A percentile compares a stretch with the other conserved stretches of the same genome.
Evolutionary conservation across 2,329 filamentous ascomycete genomes (phyloP).

Genomic region (Emergomyces orientalis): DNA sequence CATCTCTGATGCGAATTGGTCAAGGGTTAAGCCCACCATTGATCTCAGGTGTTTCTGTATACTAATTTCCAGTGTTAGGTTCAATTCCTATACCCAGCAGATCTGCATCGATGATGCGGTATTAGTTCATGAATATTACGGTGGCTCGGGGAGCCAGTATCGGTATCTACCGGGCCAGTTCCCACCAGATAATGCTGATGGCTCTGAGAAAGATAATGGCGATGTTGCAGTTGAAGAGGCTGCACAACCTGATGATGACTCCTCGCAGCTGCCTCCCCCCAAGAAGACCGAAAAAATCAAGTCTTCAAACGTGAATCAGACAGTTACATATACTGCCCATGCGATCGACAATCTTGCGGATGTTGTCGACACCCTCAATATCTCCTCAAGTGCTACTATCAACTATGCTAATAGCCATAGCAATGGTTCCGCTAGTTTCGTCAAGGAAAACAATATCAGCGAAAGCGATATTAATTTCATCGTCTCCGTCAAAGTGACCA

Average conservation of each 20-base stretch:
- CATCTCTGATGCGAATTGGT: conserved; percentile 31
- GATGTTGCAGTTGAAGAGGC: not conserved
- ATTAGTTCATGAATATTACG: conserved; percentile 16
- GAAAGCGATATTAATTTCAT: conserved; percentile 19
- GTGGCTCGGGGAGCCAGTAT: not conserved
- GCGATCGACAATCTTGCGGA: conserved; percentile 30
- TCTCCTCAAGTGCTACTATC: conserved; percentile 31
- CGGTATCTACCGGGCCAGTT: conserved; percentile 4
- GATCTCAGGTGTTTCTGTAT: conserved; percentile 10
- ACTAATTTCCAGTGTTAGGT: conserved; percentile 11
- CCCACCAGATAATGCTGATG: not conserved
- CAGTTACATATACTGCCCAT: conserved; percentile 24
- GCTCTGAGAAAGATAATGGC: not conserved
- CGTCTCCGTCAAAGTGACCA: conserved; percentile 19
- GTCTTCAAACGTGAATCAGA: conserved; percentile 19
- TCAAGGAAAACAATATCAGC: conserved; percentile 17
- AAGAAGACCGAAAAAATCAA: not conserved
- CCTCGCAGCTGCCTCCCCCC: not conserved
- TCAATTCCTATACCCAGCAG: conserved; percentile 35
- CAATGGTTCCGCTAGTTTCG: conserved; percentile 16
- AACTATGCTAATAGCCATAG: conserved; percentile 31
- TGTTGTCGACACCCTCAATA: conserved; percentile 33
- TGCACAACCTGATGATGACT: not conserved
- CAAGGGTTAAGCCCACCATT: conserved; percentile 12
- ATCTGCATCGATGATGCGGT: conserved; percentile 33